Percentiles rank a stretch among this genome's conserved stretches.
Evolutionary conservation across 2,329 filamentous ascomycete species (phyloP).

Genomic region (Microdochium paspali): DNA sequence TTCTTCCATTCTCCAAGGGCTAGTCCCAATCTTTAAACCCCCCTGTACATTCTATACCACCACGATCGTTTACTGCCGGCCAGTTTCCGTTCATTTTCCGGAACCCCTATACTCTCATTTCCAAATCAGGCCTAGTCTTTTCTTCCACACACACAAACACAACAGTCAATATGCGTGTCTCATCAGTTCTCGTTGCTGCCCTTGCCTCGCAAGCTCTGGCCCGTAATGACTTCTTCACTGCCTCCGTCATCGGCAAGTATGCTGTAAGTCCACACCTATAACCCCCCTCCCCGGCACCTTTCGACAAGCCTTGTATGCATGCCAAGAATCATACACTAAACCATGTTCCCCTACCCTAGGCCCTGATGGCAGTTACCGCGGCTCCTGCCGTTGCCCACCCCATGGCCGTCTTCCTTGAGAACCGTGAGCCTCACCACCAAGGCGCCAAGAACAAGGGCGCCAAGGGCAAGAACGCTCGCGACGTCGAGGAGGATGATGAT

Average conservation of each 20-base stretch:
- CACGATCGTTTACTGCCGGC: constrained; percentile 6
- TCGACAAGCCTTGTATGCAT: neutral
- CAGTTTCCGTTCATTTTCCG: neutral
- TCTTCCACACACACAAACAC: neutral
- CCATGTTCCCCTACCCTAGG: neutral
- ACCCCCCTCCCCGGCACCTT: neutral
- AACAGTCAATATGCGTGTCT: neutral
- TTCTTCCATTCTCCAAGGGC: constrained; percentile 6
- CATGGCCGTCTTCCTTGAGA: constrained; percentile 3
- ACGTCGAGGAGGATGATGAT: no score
- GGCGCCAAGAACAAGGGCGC: neutral
- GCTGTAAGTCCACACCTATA: neutral
- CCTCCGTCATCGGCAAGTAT: neutral
- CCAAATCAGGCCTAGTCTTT: neutral
- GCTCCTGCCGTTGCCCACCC: neutral
- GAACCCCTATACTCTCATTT: neutral
- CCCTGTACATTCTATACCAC: constrained; percentile 5
- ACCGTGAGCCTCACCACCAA: constrained; percentile 1
- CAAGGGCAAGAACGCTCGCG: neutral
- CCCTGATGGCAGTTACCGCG: neutral
- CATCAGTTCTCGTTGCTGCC: neutral
- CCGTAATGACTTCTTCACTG: neutral
- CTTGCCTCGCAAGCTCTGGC: neutral
- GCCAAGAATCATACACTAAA: neutral
- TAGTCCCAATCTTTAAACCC: constrained; percentile 7